Evolutionary conservation across 2,329 filamentous ascomycete genomes (phyloP), one percentile per base, ranked within the genome.

Genomic region (Pestalotiopsis sp.): DNA sequence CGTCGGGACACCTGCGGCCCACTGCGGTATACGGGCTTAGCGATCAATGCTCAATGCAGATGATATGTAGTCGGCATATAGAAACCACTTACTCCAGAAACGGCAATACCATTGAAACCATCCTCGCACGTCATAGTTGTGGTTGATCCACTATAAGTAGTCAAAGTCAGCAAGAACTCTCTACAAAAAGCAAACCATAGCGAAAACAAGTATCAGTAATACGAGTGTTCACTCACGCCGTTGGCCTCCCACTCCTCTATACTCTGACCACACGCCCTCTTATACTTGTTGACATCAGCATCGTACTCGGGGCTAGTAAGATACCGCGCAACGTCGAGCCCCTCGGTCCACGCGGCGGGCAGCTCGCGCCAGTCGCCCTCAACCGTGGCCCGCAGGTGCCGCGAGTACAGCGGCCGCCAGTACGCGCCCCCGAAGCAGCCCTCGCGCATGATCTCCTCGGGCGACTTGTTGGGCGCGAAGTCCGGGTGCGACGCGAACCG

Each of bases 31-130:
- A 0, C 17, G 45, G 11, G 4, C 0, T 52, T 23, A 52, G 45
- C 9, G 3, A 20, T 23, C 4, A 2, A 17, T 17, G 2, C 3
- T 13, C 14, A 45, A 45, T 45, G 7, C 6, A 4, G 13, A 45
- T 45, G 31, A 45, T 45, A 14, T 4, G 41, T 17, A 17, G 13
- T 45, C 41, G 9, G 9, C 17, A 52, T n/a, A 5, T 9, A 23
- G 2, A 9, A 7, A 9, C n/a, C 4, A 52, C 45, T 52, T n/a
- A 52, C 45, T 79, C 75, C 83, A 87, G 74, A 87, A 87, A 0
- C 85, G 81, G 63, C 81, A 83, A 73, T 87, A 88, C 86, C 86
- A 88, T 73, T 88, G 86, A 71, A 87, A 87, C 86, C 85, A 89
- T 5, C 86, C 86, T 60, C 86, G 75, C 2, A 86, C 83, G 73